Percentiles rank a stretch among this genome's conserved stretches.
phyloP scores from a whole-genome alignment of 352 stramenopile species.

The Phytophthora melonis region DNA sequence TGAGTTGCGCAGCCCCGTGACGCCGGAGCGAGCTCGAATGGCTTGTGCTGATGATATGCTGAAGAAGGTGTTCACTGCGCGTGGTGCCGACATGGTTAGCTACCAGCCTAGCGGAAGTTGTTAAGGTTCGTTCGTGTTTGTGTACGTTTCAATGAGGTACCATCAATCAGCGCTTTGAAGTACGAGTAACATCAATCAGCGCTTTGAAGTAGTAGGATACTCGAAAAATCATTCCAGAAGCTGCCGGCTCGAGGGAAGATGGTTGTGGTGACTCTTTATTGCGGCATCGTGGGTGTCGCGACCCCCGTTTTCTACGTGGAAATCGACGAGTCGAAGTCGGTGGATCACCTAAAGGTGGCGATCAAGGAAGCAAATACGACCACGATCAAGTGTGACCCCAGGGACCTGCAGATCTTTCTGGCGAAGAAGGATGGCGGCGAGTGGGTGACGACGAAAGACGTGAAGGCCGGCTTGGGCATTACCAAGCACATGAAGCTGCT shows the following conservation, averaged over 20 bases:
- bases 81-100: conserved; percentile 62
- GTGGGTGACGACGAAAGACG: neutral
- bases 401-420: neutral
- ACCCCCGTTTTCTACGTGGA: neutral
- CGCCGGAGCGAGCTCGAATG: conserved; percentile 86
- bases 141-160: too few species aligned
- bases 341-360: neutral
- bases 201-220: too few species aligned
- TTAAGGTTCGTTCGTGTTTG: too few species aligned
- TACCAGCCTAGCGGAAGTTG: conserved; percentile 79
- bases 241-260: too few species aligned
- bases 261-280: too few species aligned
- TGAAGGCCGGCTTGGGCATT: neutral
- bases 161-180: too few species aligned
- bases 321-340: neutral
- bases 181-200: too few species aligned
- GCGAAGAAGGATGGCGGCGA: neutral
- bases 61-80: conserved; percentile 73
- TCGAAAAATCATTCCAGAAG: too few species aligned
- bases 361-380: neutral
- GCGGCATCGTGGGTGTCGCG: too few species aligned
- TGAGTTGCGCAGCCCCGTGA: conserved; percentile 81
- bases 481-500: too few species aligned
- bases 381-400: too few species aligned
- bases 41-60: conserved; percentile 75